Conservation (phyloP, 257 asterid species). For the Ophiorrhiza pumila region DNA sequence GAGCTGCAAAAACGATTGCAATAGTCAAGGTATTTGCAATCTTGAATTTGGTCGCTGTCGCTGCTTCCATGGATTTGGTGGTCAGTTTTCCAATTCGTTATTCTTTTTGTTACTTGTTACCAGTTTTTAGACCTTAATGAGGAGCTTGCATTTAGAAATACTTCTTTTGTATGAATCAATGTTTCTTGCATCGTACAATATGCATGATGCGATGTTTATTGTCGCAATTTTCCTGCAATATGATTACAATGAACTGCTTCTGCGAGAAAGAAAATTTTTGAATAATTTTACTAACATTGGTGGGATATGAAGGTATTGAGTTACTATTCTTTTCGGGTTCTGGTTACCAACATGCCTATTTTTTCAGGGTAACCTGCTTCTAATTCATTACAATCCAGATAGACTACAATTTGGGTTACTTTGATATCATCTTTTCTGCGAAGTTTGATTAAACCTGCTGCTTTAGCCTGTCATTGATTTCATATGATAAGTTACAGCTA, state of each 20-base stretch:
- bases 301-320: conserved; percentile 1
- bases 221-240: background rate
- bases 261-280: background rate
- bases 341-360: background rate
- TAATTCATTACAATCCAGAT: too few species aligned
- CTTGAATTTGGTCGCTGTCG: conserved; percentile 79
- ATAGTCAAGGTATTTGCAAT: conserved; percentile 85
- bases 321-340: background rate
- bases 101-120: background rate
- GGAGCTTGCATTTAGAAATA: background rate
- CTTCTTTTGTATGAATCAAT: background rate
- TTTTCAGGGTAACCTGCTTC: too few species aligned
- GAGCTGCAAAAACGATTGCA: conserved; percentile 77
- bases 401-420: background rate
- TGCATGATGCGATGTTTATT: background rate
- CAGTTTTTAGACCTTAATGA: conserved; percentile 1
- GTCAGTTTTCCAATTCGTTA: conserved; percentile 36
- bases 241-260: background rate
- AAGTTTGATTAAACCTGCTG: background rate
- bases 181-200: background rate
- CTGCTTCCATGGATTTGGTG: conserved; percentile 92
- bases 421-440: background rate
- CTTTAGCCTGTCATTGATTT: background rate
- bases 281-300: background rate
- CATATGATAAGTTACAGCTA: background rate